Conservation (phyloP, 768 basidiomycete genomes). For the Crassisporium funariophilum region DNA sequence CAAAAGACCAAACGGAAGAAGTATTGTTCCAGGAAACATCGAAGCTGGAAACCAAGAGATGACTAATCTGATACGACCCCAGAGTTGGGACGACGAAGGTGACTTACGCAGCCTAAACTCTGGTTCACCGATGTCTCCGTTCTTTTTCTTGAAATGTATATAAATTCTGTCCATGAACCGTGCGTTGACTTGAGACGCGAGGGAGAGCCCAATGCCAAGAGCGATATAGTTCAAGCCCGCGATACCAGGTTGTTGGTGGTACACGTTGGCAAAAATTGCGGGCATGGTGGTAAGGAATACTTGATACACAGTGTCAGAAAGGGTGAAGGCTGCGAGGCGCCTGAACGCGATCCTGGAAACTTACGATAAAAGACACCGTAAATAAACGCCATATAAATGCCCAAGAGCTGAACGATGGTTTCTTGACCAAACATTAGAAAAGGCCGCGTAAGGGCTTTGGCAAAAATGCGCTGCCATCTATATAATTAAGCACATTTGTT, state of each 20-base stretch:
- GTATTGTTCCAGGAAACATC: constrained; percentile 58
- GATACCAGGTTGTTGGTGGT: constrained; percentile 57
- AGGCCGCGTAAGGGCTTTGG: constrained; percentile 62
- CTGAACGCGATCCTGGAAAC: constrained; percentile 26
- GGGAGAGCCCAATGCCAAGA: constrained; percentile 61
- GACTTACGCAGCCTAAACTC: constrained; percentile 52
- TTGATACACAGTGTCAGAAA: constrained; percentile 22
- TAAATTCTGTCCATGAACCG: constrained; percentile 58
- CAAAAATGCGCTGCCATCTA: constrained; percentile 57
- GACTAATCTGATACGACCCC: constrained; percentile 2
- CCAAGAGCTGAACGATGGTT: constrained; percentile 68
- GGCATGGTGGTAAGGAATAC: constrained; percentile 72
- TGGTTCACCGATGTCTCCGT: constrained; percentile 48
- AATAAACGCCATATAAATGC: constrained; percentile 68
- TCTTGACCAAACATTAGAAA: constrained; percentile 63
- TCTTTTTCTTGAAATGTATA: constrained; percentile 48
- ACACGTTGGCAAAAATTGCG: constrained; percentile 54
- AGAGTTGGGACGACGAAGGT: background rate
- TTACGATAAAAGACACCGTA: constrained; percentile 64
- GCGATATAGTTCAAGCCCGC: constrained; percentile 72
- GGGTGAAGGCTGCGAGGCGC: background rate
- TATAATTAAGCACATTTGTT: background rate
- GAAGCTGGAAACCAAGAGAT: constrained; percentile 39
- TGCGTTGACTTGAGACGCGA: constrained; percentile 57
- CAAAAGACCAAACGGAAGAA: constrained; percentile 68